Evolutionary conservation across 768 basidiomycete species (phyloP), one percentile per base, ranked within the genome.

Genomic region (Termitomyces sp.): DNA sequence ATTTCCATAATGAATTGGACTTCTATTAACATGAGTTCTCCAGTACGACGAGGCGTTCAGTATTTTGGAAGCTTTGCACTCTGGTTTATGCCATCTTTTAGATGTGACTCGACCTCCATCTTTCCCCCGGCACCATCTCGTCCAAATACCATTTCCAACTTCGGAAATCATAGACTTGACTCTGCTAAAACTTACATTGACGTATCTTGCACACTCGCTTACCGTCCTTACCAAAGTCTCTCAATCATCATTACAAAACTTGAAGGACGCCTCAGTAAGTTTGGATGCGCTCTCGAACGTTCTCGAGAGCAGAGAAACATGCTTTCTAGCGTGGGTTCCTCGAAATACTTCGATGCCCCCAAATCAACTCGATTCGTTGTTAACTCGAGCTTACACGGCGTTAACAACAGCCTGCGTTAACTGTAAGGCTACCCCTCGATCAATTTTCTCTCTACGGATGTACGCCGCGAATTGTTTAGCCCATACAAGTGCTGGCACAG

Each of bases 331-430:
- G 22, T 90, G 89, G 88, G 61, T 84, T 4, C 76, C 82, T 4
- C 57, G 65, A 20, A 72, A 81, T 57, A 59, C 73, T 13, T 50
- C 65, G 11, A 68, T 87, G 8, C 78, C 83, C 0, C 49, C 74
- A 6, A 86, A 84, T 58, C 83, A 87, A 34, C 66, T 76, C 13
- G 87, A 89, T 58, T 74, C 79, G 3, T 62, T 87, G 11, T 74
- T 88, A 51, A 87, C 84, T 0, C 81, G 85, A 22, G 74, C 78
- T 0, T 91, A 90, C 64, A 83, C 80, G 4, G 67, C 70, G 3
- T 68, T 89, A 18, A 85, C 78, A 18, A 80, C 78, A 61, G 67
- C 76, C 0, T 74, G 71, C 45, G 59, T 67, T 22, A 58, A 60
- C 8, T 59, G 58, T 9, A 62, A 69, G 51, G 54, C 66, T 18